Conservation (phyloP, 2,329 filamentous ascomycete species). For the Talaromyces rugulosus region DNA sequence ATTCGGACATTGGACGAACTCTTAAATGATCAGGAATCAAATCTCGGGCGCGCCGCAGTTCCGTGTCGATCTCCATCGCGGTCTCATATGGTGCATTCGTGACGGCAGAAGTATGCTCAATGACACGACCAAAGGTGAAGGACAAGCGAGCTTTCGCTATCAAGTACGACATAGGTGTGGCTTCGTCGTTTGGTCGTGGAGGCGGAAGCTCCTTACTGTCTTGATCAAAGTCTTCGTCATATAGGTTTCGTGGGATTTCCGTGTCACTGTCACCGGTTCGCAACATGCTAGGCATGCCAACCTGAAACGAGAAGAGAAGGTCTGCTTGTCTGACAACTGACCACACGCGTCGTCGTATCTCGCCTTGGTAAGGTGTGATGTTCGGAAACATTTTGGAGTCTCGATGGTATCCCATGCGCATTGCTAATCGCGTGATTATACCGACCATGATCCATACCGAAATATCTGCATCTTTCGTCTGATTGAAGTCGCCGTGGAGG, state of each 20-base stretch:
- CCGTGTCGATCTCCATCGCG: constrained; percentile 56
- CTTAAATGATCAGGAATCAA: constrained; percentile 76
- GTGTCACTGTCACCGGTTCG: constrained; percentile 62
- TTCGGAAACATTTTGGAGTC: constrained; percentile 58
- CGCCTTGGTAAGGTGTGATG: constrained; percentile 58
- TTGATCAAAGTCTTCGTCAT: constrained; percentile 62
- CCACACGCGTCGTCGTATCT: constrained; percentile 52
- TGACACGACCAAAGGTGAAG: constrained; percentile 41
- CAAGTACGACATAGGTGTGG: constrained; percentile 52
- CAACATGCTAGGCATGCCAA: constrained; percentile 64
- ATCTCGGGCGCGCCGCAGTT: constrained; percentile 55
- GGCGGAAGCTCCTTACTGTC: constrained; percentile 53
- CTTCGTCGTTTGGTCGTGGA: constrained; percentile 54
- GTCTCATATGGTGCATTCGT: constrained; percentile 54
- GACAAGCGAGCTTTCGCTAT: constrained; percentile 43
- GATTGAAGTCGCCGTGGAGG: constrained; percentile 57
- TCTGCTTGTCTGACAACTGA: constrained; percentile 56
- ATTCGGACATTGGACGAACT: constrained; percentile 69
- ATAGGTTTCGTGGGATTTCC: constrained; percentile 56
- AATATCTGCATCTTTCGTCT: constrained; percentile 56
- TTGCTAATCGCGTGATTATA: constrained; percentile 58
- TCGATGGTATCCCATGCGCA: constrained; percentile 63
- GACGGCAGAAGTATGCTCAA: constrained; percentile 40
- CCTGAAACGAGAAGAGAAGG: constrained; percentile 61
- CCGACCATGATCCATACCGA: constrained; percentile 58